These are phyloP conservation scores for Irpex sp. DNA, from an alignment of 1,284 basidiomycete genomes.

Conservation along the genomic window DNA sequence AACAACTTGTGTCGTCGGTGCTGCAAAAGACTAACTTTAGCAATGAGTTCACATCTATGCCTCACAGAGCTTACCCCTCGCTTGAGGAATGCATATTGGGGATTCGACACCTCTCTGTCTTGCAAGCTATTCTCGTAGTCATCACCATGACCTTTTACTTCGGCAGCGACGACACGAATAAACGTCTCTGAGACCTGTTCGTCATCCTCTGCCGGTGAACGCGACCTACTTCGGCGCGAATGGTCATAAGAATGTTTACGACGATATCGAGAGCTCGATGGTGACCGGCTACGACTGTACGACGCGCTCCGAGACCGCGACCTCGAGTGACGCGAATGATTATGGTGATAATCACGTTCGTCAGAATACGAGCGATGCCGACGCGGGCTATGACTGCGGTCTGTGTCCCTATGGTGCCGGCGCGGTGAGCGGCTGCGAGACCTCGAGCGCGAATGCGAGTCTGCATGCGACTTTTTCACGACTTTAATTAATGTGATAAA, in stretches of 20 bases:
- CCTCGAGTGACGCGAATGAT: not conserved
- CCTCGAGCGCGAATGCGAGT: conserved; percentile 17
- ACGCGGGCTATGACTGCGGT: conserved; percentile 17
- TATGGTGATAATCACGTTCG: conserved; percentile 34
- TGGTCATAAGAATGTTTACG: not conserved
- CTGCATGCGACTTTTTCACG: conserved; percentile 24
- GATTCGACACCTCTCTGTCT: conserved; percentile 77
- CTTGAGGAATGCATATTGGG: conserved; percentile 80
- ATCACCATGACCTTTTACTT: conserved; percentile 78
- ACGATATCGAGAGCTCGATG: conserved; percentile 33
- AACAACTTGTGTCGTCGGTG: conserved; percentile 82
- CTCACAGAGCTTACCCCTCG: conserved; percentile 49
- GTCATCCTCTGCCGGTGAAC: conserved; percentile 35
- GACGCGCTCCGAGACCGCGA: conserved; percentile 19
- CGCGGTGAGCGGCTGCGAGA: conserved; percentile 19
- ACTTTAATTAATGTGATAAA: conserved; percentile 20
- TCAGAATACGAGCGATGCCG: conserved; percentile 34
- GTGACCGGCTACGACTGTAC: conserved; percentile 32
- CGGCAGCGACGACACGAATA: conserved; percentile 79
- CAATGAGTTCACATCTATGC: not conserved
- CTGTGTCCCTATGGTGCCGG: conserved; percentile 22
- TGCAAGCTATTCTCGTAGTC: conserved; percentile 75
- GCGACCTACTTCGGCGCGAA: not conserved
- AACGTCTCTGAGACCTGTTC: conserved; percentile 78
- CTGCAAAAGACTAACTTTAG: conserved; percentile 36